Evolutionary conservation across 1,139 yeast species (phyloP), one percentile per base, ranked within the genome.

Genomic region (Blastobotrys ciferrii): DNA sequence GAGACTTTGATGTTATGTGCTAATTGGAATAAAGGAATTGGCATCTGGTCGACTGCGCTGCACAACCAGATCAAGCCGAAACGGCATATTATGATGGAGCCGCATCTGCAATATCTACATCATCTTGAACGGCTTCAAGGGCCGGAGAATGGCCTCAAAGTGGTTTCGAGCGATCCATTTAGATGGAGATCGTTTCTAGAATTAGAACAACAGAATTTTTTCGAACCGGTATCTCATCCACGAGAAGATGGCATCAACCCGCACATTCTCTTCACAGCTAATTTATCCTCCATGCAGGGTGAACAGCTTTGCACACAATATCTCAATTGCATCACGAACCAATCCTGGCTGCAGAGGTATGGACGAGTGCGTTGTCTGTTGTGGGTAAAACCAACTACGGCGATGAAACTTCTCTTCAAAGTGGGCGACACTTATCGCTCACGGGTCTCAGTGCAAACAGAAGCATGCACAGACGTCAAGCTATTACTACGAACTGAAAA

Each of bases 281-380:
- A 86, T 61, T 71, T 86, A 43, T 72, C 87, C 0, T 73, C 76
- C 31, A 66, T 71, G 23, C 74, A 71, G 50, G 88, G 88, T 4
- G 95, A 86, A 62, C 79, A 84, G 42, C 72, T 87, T 20, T 66
- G 84, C 33, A 84, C 87, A 43, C 96, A 88, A 67, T 86, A 91
- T 81, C 65, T 86, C 30, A 76, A 76, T 58, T 86, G 95, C 63
- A 71, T 84, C 39, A 81, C 78, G 1, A 76, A 83, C 62, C 73
- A 77, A 45, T 86, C 85, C 59, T 87, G 96, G 96, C 64, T 87
- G 13, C 85, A 82, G 57, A 72, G 73, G 55, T 85, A 76, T 62
- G 96, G 96, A 0, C 72, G 85, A 46, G 88, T 86, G 1, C 70
- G 86, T 50, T 79, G 86, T 82, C 67, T 87, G 14, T 61, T 85